These are phyloP conservation scores for Aspergillus avenaceus DNA, from an alignment of 495 filamentous ascomycete genomes.

Conservation along the genomic window DNA sequence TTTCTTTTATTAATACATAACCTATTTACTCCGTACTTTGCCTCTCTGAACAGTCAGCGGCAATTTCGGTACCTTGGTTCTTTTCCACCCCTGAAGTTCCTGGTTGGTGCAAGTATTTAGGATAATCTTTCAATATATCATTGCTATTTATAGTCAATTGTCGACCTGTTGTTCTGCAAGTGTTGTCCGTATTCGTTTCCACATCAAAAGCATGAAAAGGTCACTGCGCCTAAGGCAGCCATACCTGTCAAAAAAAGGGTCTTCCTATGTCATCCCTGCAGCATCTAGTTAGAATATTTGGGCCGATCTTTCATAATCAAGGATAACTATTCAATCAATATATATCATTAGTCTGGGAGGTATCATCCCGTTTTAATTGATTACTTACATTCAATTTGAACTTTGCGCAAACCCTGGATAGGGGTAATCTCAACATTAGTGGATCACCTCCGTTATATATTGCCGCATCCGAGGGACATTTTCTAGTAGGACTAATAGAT, in stretches of 20 bases:
- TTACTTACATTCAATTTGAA: too few species aligned
- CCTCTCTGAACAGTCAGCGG: background rate
- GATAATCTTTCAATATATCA: background rate
- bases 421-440: background rate
- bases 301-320: too few species aligned
- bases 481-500: background rate
- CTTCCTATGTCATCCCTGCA: background rate
- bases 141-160: background rate
- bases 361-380: too few species aligned
- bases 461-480: background rate
- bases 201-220: too few species aligned
- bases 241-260: background rate
- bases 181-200: background rate
- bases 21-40: background rate
- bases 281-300: too few species aligned
- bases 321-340: too few species aligned
- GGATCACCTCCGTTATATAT: background rate
- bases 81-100: background rate
- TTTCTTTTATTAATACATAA: too few species aligned
- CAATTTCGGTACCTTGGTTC: constrained; percentile 3
- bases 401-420: too few species aligned
- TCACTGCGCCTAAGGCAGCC: background rate
- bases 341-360: too few species aligned
- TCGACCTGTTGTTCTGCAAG: background rate
- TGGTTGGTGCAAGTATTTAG: background rate